Evolutionary conservation across 352 stramenopile species (phyloP), one percentile per base, ranked within the genome.

Genomic region (Nothophytophthora sp.): DNA sequence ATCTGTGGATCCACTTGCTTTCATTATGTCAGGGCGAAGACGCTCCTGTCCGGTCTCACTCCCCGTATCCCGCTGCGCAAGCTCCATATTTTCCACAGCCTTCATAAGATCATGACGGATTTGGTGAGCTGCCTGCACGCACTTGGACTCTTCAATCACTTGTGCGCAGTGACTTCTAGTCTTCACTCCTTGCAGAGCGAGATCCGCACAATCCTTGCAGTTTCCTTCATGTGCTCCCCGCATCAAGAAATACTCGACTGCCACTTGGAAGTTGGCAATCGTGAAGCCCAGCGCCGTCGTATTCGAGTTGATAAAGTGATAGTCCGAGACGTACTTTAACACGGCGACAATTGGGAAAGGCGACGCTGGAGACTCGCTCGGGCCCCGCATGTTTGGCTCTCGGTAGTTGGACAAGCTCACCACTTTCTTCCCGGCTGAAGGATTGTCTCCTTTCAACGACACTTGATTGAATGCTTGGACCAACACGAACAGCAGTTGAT

Each of bases 251-350:
- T 79, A 91, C 49, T 91, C 76, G 24, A 89, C 44, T 7, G 78
- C 83, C 24, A 93, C 81, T 61, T 91, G 78, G 36, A 91, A 93
- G 29, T 86, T 93, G 8, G 80, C 83, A 20, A 91, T 70, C 34
- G 78, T 89, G 50, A 89, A 93, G 19, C 83, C 83, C 13, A 93
- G 47, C 12, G 78, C 80, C 9, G 83, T 89, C 7, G 78, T 88
- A 50, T 86, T 90, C 9, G 80, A 90, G 59, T 90, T 90, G 64
- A 93, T 88, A 45, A 93, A 91, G 36, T 91, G 83, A 45, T 87
- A 93, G 30, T 88, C 63, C 1, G 72, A 68, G 13, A 90, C 86
- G 64, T 91, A 93, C 61, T 70, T 63, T 18, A 93, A 57, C 41
- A 88, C 65, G 0, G 83, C 63, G 1, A 48, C 63, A 38, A 93